A percentile compares a stretch with the other conserved stretches of the same genome.
These are phyloP conservation scores for Malus domestica DNA, from an alignment of 306 rosid genomes.

Conservation along the genomic window DNA sequence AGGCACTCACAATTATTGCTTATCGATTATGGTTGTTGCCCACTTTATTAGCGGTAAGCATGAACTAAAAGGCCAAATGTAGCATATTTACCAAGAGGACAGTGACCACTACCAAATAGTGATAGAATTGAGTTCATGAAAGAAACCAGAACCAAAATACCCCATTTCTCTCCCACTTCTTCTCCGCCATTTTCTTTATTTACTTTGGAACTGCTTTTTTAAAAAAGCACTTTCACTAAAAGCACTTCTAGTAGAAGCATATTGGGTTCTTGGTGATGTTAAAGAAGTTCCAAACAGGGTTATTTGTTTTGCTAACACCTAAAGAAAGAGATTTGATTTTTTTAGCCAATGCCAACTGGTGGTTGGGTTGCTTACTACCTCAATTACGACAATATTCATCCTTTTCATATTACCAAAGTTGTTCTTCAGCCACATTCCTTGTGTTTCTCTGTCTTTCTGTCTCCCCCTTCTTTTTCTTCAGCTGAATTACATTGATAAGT, in stretches of 20 bases:
- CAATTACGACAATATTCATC: background rate
- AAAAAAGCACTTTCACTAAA: too few species aligned
- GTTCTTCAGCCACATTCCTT: background rate
- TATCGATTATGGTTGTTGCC: background rate
- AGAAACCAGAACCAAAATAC: background rate
- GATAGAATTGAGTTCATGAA: background rate
- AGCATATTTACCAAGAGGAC: too few species aligned
- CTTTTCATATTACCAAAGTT: background rate
- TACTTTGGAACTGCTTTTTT: too few species aligned
- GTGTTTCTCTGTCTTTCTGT: constrained; percentile 6
- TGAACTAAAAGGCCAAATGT: too few species aligned
- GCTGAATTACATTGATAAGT: background rate
- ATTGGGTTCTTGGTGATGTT: too few species aligned
- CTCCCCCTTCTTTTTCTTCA: background rate
- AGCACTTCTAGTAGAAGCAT: too few species aligned
- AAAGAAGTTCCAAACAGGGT: too few species aligned
- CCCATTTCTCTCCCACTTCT: background rate
- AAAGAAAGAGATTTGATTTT: background rate
- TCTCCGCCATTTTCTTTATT: background rate
- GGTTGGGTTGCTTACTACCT: background rate
- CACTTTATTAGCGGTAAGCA: too few species aligned
- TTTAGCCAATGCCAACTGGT: background rate
- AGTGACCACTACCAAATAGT: too few species aligned
- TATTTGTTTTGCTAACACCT: background rate
- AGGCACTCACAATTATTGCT: background rate